Percentiles rank a stretch among this genome's conserved stretches.
These are phyloP conservation scores for Leersia perrieri DNA, from an alignment of 176 grass and related monocot species.

Conservation along the genomic window DNA sequence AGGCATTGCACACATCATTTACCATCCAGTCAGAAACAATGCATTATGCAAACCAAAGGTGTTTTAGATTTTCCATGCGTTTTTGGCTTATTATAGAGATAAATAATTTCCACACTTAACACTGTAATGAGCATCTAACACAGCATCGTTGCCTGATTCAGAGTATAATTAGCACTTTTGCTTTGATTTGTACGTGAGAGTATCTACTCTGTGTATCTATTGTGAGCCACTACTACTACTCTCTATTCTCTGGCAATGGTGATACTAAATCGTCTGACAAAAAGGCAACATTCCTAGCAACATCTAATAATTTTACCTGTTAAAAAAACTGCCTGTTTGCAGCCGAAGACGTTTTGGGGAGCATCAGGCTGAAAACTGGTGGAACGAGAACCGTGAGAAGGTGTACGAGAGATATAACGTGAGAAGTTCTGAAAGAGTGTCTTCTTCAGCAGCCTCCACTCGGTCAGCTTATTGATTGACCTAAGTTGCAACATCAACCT, in stretches of 20 bases:
- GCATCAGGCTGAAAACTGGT: slow-evolving; percentile 94
- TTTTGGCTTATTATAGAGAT: too few relatives aligned
- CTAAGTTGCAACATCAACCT: not conserved
- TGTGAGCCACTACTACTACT: too few relatives aligned
- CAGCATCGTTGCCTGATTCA: too few relatives aligned
- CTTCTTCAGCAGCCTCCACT: slow-evolving; percentile 77
- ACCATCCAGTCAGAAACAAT: too few relatives aligned
- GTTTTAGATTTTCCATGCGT: too few relatives aligned
- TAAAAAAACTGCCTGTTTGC: slow-evolving; percentile 5
- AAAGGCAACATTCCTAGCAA: not conserved
- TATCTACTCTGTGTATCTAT: too few relatives aligned
- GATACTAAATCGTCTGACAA: not conserved
- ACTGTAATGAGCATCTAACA: too few relatives aligned
- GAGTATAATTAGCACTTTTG: too few relatives aligned
- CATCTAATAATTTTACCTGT: not conserved
- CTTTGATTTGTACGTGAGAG: too few relatives aligned
- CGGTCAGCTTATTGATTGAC: slow-evolving; percentile 50
- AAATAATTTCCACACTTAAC: too few relatives aligned
- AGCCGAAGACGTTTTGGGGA: slow-evolving; percentile 91
- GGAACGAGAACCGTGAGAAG: slow-evolving; percentile 89
- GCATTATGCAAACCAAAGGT: too few relatives aligned
- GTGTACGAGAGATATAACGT: slow-evolving; percentile 89
- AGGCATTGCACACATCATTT: too few relatives aligned
- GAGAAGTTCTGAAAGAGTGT: slow-evolving; percentile 73
- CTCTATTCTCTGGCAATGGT: not conserved